Evolutionary conservation across 2,329 filamentous ascomycete genomes (phyloP), one percentile per base, ranked within the genome.

Genomic region (Didymella sp.): DNA sequence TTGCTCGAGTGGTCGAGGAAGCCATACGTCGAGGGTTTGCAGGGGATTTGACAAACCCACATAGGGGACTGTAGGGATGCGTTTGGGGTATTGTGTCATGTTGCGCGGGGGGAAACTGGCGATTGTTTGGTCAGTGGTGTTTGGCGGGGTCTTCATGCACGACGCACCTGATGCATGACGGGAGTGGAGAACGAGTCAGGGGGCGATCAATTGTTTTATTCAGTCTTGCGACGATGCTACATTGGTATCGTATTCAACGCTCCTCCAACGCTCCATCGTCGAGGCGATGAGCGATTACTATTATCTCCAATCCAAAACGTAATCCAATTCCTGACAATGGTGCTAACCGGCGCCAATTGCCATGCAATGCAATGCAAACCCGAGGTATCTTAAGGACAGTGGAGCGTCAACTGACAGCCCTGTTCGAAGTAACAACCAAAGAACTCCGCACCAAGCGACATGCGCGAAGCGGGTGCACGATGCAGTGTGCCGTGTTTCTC

Each of bases 21-120:
- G 73, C 69, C 76, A 80, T 30, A 79, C 54, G 51, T 79, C 74
- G 9, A 80, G 66, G 0, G 76, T 80, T 59, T 80, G 78, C 19
- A 80, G 74, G 12, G 49, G 64, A 35, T 67, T 66, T 7, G 64
- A 43, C 6, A 63, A 57, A 30, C 55, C 43, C 33, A 61, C 68
- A 64, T 77, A 77, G 7, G 69, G 66, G 35, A 73, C 48, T 6
- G 66, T 61, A 33, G 59, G 55, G 58, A 63, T 53, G 51, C 65
- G 62, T 43, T 44, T 57, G 47, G 61, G 66, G 44, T 60, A 62
- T 51, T 51, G 51, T 42, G 61, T 60, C 64, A 68, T 68, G 52
- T 51, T 63, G 58, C 44, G 54, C 21, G 49, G 43, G 43, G 51
- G 22, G 17, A 25, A 21, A 31, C 6, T 46, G 44, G 28, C 17